Evolutionary conservation across 75 land plant genomes (phyloP), one percentile per base, ranked within the genome.

Genomic region (Azolla pinnata): DNA sequence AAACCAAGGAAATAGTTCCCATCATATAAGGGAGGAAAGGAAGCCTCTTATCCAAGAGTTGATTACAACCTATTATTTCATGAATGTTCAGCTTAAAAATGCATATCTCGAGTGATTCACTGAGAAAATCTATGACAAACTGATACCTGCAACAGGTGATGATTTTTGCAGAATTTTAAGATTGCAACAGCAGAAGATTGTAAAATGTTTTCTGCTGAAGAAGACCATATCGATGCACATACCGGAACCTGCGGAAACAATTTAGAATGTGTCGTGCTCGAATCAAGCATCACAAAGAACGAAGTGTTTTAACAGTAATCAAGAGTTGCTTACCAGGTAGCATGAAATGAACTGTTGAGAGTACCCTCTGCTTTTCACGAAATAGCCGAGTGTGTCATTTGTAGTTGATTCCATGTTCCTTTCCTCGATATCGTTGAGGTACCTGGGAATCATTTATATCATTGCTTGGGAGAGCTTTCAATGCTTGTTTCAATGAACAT

Each of bases 151-250:
- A 95, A 80, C 29, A 95, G 76, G 69, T 86, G 82, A 56, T 95
- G 99, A 63, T 90, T 89, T 14, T 75, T 73, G 63, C 83, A 90
- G 65, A 95, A 90, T 29, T 91, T 86, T 56, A 95, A 85, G 8
- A 90, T 78, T 0, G 76, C 81, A 46, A 52, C 85, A 17, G 99
- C 99, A 18, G 99, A 90, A 45, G 85, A 95, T 32, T 60, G 64
- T 60, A 81, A 32, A 5, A 86, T 88, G 64, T 70, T 49, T 30
- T 89, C 74, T 9, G 85, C 70, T 27, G 99, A 62, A 56, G 97
- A 95, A 8, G 97, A 95, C 99, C 99, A 95, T 1, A 90, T 90
- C 33, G 88, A 90, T 34, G 72, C 91, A 58, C 99, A 95, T 23
- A 95, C 74, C 25, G 99, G 97, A 56, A 85, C 65, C 98, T 93